These are phyloP conservation scores for Cordyceps tenuipes DNA, from an alignment of 2,329 filamentous ascomycete genomes.

Conservation along the genomic window DNA sequence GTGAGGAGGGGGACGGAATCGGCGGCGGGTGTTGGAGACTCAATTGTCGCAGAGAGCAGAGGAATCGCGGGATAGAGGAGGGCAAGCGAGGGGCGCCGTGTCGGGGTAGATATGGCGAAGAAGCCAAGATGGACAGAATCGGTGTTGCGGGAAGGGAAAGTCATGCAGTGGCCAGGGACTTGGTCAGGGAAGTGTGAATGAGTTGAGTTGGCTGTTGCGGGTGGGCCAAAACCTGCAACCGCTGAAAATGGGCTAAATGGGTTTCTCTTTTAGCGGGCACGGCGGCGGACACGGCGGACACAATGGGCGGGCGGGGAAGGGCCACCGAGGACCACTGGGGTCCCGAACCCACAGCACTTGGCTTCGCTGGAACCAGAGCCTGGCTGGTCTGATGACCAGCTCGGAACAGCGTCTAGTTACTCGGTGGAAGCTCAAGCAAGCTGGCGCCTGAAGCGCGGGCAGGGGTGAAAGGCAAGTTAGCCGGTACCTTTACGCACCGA, in stretches of 20 bases:
- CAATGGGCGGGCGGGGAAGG: background rate
- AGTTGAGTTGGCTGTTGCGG: background rate
- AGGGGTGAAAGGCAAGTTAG: too few relatives aligned
- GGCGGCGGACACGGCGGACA: background rate
- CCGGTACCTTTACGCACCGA: too few relatives aligned
- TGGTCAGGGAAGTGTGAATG: background rate
- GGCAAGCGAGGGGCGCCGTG: background rate
- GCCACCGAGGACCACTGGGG: background rate
- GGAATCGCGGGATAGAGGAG: background rate
- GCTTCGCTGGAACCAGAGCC: background rate
- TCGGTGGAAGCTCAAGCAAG: too few relatives aligned
- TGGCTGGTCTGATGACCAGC: background rate
- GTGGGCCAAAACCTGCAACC: slow-evolving; percentile 1
- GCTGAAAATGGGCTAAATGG: background rate
- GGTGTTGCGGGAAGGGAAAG: slow-evolving; percentile 10
- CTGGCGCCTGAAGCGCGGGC: background rate
- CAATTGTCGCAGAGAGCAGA: background rate
- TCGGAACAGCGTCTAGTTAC: background rate
- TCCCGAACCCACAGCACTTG: background rate
- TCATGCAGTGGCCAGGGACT: background rate
- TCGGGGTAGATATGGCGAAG: background rate
- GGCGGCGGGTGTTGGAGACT: background rate
- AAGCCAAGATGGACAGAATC: background rate
- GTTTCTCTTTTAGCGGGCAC: background rate
- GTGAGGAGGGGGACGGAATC: background rate